These are phyloP conservation scores for Saturnispora silvae DNA, from an alignment of 805 yeast species.

Conservation along the genomic window DNA sequence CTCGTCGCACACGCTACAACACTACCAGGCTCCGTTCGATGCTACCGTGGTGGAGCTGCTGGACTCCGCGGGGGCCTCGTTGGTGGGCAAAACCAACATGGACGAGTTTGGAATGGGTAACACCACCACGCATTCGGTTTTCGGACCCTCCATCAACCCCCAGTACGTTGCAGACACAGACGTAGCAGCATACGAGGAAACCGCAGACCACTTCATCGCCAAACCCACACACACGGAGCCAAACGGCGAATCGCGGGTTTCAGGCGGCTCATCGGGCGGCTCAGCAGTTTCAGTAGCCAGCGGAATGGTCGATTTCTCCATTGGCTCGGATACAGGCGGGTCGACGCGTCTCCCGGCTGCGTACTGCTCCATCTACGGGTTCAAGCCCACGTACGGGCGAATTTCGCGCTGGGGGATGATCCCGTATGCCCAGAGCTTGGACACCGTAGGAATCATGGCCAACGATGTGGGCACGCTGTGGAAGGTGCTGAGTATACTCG, in stretches of 20 bases:
- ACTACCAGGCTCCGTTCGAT: constrained; percentile 66
- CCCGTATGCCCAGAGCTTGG: constrained; percentile 88
- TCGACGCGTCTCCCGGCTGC: constrained; percentile 89
- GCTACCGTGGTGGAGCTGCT: constrained; percentile 61
- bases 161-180: constrained; percentile 15
- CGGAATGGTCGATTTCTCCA: constrained; percentile 55
- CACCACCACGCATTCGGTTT: constrained; percentile 42
- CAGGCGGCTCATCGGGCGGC: constrained; percentile 97
- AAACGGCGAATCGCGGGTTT: constrained; percentile 24
- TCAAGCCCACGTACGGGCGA: constrained; percentile 90
- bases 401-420: constrained; percentile 87
- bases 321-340: constrained; percentile 98
- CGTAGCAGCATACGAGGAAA: constrained; percentile 16
- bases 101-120: constrained; percentile 99
- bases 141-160: constrained; percentile 53
- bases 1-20: constrained; percentile 51
- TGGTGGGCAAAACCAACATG: constrained; percentile 78
- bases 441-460: constrained; percentile 82
- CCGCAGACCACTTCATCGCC: constrained; percentile 4
- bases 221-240: constrained; percentile 1
- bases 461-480: constrained; percentile 34
- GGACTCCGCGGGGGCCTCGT: constrained; percentile 37
- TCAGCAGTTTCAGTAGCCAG: constrained; percentile 87
- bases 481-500: constrained; percentile 44
- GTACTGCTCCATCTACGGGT: constrained; percentile 73